Evolutionary conservation across 768 basidiomycete species (phyloP).

Genomic region (Xerocomellus chrysenteron): DNA sequence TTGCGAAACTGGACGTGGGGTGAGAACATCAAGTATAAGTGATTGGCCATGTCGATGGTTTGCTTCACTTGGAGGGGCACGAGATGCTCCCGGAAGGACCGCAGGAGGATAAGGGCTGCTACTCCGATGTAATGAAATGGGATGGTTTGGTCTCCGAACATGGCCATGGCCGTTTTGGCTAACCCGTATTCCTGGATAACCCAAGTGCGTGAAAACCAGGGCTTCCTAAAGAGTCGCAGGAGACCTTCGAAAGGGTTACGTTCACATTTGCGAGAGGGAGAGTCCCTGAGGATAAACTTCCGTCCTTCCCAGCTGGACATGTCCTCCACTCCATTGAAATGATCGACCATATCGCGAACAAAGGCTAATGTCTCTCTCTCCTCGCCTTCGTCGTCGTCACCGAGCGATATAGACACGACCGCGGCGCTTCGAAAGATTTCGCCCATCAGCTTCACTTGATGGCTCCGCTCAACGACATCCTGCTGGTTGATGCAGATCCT

Average conservation of each 20-base stretch:
- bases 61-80: not conserved
- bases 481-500: not conserved
- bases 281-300: not conserved
- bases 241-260: not conserved
- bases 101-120: not conserved
- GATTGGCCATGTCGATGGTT: not conserved
- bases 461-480: not conserved
- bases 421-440: not conserved
- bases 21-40: conserved; percentile 3
- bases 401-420: not conserved
- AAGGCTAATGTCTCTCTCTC: not conserved
- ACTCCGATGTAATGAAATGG: not conserved
- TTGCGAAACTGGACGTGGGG: not conserved
- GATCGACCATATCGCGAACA: not conserved
- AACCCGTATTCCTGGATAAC: conserved; percentile 5
- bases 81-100: not conserved
- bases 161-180: not conserved
- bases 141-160: conserved; percentile 1
- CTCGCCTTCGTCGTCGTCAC: not conserved
- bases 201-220: not conserved
- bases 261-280: not conserved
- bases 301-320: not conserved
- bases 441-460: not conserved
- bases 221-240: not conserved
- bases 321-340: not conserved